Evolutionary conservation across 2,329 filamentous ascomycete genomes (phyloP), one percentile per base, ranked within the genome.

Genomic region (Arthrinium phaeospermum): DNA sequence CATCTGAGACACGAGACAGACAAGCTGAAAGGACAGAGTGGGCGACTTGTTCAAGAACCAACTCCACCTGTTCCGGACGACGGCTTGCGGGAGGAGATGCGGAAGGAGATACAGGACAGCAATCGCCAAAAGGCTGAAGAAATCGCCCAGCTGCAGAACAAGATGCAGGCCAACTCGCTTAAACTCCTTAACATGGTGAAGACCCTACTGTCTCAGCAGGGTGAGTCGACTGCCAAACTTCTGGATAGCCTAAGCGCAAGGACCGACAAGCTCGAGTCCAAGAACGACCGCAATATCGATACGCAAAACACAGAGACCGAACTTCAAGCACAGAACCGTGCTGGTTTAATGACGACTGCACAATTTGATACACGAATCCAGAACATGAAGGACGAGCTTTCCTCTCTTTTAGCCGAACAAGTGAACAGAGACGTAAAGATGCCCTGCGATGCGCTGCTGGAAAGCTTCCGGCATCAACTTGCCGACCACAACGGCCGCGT

Each of bases 81-180:
- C 19, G 68, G 37, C n/a, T 57, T 70, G 47, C 47, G 49, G 30
- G 44, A 57, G 67, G 34, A 68, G 44, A 30, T 68, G 24, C n/a
- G 34, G 6, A 49, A 49, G n/a, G 46, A 41, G 34, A 64, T n/a
- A 41, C 34, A 64, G 34, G 57, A 64, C 10, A 34, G 57, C 10
- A 30, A 64, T 22, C 57, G 57, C n/a, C 67, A 68, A 24, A 68
- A 47, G 41, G 30, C 67, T 1, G 67, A 45, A 27, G 67, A 68
- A 10, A 46, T 68, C 5, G 47, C 12, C 12, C 7, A 13, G 4
- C 27, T 72, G 6, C 72, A 71, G 27, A 61, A 30, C 41, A 74
- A 64, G 5, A 22, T 75, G 24, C 64, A 72, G 37, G 69, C 71
- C 6, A 72, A 72, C 37, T 19, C 75, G 10, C 44, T 61, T 22